Percentiles rank a stretch among this genome's conserved stretches.
phyloP scores from a whole-genome alignment of 2,329 filamentous ascomycete species.

The Coleophoma eucalyptorum region DNA sequence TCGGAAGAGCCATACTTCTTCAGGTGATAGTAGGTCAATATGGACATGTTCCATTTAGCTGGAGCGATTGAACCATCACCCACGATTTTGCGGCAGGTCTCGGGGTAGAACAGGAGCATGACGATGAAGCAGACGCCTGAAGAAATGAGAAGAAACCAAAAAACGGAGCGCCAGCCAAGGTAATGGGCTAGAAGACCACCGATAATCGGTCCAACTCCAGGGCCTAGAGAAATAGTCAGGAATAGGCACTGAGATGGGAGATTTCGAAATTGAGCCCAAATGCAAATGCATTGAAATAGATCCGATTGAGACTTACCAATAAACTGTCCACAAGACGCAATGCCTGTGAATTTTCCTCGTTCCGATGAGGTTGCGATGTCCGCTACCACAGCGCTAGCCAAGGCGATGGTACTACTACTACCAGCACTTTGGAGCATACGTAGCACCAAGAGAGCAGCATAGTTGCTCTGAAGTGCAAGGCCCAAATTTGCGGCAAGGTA shows the following conservation, averaged over 20 bases:
- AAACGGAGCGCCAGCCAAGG: constrained; percentile 45
- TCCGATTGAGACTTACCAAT: too few species aligned
- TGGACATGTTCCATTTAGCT: too few species aligned
- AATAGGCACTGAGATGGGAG: too few species aligned
- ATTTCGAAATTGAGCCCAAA: too few species aligned
- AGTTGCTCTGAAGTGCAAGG: constrained; percentile 43
- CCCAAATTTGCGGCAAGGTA: constrained; percentile 53
- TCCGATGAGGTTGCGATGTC: constrained; percentile 61
- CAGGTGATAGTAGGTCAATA: too few species aligned
- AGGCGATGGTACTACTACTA: constrained; percentile 54
- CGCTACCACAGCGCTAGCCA: constrained; percentile 56
- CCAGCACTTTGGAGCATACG: constrained; percentile 56
- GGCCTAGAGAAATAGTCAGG: constrained; percentile 30
- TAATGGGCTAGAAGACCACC: constrained; percentile 39
- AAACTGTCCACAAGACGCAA: too few species aligned
- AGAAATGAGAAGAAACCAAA: constrained; percentile 48
- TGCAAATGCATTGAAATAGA: too few species aligned
- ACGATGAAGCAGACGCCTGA: constrained; percentile 29
- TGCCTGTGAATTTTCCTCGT: constrained; percentile 61
- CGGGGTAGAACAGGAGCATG: constrained; percentile 7
- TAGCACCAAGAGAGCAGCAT: constrained; percentile 46
- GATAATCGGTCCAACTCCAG: constrained; percentile 42
- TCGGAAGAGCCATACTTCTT: too few species aligned
- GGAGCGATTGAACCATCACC: constrained; percentile 10
- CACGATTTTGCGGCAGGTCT: constrained; percentile 7